These are phyloP conservation scores for Syncephalastrum contaminatum DNA, from an alignment of 371 early-diverging fungal species.

Conservation along the genomic window DNA sequence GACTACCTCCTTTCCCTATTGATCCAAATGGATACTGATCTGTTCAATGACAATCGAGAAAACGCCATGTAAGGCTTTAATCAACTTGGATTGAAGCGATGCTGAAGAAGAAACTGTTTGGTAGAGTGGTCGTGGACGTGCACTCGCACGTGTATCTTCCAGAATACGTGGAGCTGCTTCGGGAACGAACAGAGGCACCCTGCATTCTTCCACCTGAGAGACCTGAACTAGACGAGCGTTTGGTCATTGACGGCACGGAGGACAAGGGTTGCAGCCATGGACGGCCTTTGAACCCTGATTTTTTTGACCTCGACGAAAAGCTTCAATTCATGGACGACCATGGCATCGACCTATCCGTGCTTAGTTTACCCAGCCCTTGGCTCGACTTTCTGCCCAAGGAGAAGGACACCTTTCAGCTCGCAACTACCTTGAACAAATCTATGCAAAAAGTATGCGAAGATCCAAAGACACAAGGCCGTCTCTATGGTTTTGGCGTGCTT, in stretches of 20 bases:
- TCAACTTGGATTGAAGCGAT: too few species aligned
- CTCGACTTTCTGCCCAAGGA: slow-evolving; percentile 21
- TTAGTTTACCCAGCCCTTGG: slow-evolving; percentile 25
- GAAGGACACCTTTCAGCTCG: slow-evolving; percentile 16
- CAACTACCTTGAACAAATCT: slow-evolving; percentile 24
- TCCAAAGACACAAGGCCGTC: slow-evolving; percentile 10
- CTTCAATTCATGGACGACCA: slow-evolving; percentile 23
- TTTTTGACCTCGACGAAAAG: slow-evolving; percentile 20
- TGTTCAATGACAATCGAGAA: too few species aligned
- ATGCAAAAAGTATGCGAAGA: slow-evolving; percentile 25
- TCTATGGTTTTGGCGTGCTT: slow-evolving; percentile 37
- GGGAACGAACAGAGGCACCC: slow-evolving; percentile 13
- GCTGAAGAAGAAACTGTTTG: too few species aligned
- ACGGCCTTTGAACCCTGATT: slow-evolving; percentile 19
- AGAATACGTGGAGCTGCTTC: slow-evolving; percentile 22
- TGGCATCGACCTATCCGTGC: slow-evolving; percentile 19
- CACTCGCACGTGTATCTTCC: slow-evolving; percentile 22
- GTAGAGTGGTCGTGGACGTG: slow-evolving; percentile 13
- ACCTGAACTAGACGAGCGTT: slow-evolving; percentile 18
- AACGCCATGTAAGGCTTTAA: too few species aligned
- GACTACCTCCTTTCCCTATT: too few species aligned
- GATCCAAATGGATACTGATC: too few species aligned
- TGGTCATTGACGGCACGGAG: slow-evolving; percentile 19
- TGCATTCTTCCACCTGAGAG: slow-evolving; percentile 18
- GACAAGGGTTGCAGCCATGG: slow-evolving; percentile 20